These are phyloP conservation scores for Endothia cerciana DNA, from an alignment of 2,329 filamentous ascomycete genomes.

Conservation along the genomic window DNA sequence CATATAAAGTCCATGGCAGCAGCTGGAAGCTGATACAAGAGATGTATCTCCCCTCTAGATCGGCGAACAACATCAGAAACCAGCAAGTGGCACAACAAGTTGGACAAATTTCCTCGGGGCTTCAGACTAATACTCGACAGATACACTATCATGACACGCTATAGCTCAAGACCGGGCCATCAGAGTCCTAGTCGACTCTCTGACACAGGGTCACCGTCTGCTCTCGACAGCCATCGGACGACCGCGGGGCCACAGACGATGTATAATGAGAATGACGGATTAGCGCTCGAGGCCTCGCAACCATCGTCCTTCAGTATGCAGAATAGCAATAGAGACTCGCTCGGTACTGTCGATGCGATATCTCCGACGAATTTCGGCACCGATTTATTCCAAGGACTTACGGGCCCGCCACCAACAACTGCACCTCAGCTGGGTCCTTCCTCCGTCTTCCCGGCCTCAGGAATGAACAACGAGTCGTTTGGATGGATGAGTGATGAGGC, in stretches of 20 bases:
- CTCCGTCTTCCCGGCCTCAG: not conserved
- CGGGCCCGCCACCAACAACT: not conserved
- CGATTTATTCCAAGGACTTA: not conserved
- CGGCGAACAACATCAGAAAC: constrained; percentile 15
- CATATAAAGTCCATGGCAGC: constrained; percentile 12
- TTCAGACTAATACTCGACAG: not conserved
- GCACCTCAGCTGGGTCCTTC: not conserved
- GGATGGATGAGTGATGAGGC: not conserved
- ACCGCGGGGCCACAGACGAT: not conserved
- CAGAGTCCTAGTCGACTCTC: not conserved
- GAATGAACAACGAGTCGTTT: not conserved
- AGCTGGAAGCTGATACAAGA: constrained; percentile 16
- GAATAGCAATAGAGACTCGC: not conserved
- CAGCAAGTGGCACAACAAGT: constrained; percentile 1
- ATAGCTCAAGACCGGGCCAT: not conserved
- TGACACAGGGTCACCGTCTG: not conserved
- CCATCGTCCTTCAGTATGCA: not conserved
- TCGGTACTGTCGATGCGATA: not conserved
- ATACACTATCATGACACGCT: constrained; percentile 14
- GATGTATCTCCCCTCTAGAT: constrained; percentile 10
- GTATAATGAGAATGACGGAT: not conserved
- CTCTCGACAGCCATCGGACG: not conserved
- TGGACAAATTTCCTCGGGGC: too few species aligned
- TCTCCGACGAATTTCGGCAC: not conserved
- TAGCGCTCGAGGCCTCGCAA: not conserved